Conservation (phyloP, 495 filamentous ascomycete genomes). For the Penicillium robsamsonii region DNA sequence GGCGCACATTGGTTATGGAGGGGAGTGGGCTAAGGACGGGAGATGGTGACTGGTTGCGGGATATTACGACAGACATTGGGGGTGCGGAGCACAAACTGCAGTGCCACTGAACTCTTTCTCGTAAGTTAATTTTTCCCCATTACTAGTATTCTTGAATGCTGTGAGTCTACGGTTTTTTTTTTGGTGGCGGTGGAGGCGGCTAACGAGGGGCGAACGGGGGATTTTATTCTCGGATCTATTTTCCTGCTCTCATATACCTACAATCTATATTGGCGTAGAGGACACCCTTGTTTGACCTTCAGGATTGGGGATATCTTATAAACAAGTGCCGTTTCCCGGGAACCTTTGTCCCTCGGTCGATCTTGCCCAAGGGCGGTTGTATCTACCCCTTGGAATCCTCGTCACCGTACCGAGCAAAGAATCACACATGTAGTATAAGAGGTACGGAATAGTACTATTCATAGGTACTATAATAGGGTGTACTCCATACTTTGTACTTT, state of each 20-base stretch:
- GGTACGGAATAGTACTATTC: not conserved
- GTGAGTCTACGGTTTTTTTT: not conserved
- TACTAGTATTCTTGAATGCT: not conserved
- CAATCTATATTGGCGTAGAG: not conserved
- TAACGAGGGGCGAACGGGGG: not conserved
- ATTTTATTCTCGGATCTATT: not conserved
- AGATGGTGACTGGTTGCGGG: constrained; percentile 9
- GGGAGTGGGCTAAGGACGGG: constrained; percentile 2
- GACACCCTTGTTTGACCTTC: not conserved
- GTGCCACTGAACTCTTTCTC: constrained; percentile 5
- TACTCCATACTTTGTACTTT: too few relatives aligned
- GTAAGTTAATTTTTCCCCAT: not conserved
- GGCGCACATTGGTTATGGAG: constrained; percentile 16
- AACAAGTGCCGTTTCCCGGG: not conserved
- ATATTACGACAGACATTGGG: constrained; percentile 8
- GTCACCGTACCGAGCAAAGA: not conserved
- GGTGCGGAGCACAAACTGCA: constrained; percentile 9
- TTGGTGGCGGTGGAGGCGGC: constrained; percentile 9
- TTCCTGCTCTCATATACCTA: not conserved
- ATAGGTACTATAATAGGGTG: not conserved
- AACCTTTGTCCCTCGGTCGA: constrained; percentile 5
- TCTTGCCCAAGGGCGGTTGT: constrained; percentile 5
- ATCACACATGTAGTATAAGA: not conserved
- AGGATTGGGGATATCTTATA: not conserved
- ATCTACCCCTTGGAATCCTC: constrained; percentile 1